phyloP scores from a whole-genome alignment of 2,329 filamentous ascomycete species.

The Simplicillium aogashimaense region DNA sequence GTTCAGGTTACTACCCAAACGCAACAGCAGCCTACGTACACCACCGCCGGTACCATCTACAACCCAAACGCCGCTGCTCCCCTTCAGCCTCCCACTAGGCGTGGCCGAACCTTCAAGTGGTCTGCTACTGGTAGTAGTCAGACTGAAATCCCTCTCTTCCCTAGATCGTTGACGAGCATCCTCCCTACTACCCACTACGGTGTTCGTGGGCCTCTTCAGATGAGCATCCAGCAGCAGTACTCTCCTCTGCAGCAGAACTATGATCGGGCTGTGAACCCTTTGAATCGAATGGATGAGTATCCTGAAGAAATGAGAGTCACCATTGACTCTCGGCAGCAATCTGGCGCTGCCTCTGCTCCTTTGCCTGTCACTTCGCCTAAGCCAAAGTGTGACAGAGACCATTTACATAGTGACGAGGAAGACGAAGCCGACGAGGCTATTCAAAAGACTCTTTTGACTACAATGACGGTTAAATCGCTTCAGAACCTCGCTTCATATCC shows the following conservation, averaged over 20 bases:
- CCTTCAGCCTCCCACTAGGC: slow-evolving; percentile 40
- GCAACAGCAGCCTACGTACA: slow-evolving; percentile 33
- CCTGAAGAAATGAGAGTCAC: neutral
- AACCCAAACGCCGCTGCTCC: slow-evolving; percentile 34
- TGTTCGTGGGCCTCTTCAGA: slow-evolving; percentile 12
- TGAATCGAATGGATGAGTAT: slow-evolving; percentile 2
- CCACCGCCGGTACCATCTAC: slow-evolving; percentile 47
- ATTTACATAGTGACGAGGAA: slow-evolving; percentile 10
- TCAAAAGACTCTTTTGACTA: slow-evolving; percentile 20
- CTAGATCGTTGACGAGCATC: slow-evolving; percentile 23
- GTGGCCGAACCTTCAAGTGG: slow-evolving; percentile 36
- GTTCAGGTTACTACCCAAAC: neutral
- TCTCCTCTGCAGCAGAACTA: slow-evolving; percentile 44
- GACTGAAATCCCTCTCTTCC: slow-evolving; percentile 23
- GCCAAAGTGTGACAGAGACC: neutral
- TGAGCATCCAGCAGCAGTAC: slow-evolving; percentile 22
- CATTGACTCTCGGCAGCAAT: neutral
- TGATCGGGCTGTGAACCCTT: slow-evolving; percentile 38
- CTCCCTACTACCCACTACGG: slow-evolving; percentile 20
- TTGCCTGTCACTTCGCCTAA: slow-evolving; percentile 5
- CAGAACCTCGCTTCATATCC: slow-evolving; percentile 45
- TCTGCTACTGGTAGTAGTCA: slow-evolving; percentile 14
- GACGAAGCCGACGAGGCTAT: slow-evolving; percentile 17
- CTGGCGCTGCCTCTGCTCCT: slow-evolving; percentile 1
- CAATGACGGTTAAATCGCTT: slow-evolving; percentile 35